Evolutionary conservation across 108 stramenopile genomes (phyloP).

Genomic region (Fistulifera pelliculosa): DNA sequence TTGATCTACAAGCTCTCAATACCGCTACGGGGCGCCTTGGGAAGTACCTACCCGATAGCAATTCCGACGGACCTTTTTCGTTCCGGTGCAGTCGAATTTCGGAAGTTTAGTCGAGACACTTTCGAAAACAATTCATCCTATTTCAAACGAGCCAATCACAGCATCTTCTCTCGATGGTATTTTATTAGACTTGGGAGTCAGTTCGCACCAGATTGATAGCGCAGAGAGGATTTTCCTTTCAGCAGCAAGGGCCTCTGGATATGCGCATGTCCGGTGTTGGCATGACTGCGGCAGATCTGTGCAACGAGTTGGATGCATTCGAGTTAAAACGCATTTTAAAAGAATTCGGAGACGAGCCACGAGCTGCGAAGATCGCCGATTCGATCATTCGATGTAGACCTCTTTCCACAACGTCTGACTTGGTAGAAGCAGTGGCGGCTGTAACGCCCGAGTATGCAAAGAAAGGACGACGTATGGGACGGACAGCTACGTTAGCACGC

Average conservation of each 20-base stretch:
- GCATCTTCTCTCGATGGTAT: constrained; percentile 70
- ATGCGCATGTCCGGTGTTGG: constrained; percentile 81
- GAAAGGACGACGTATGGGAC: constrained; percentile 55
- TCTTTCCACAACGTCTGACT: constrained; percentile 58
- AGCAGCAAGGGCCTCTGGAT: constrained; percentile 89
- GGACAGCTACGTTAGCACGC: constrained; percentile 72
- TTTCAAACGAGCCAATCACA: constrained; percentile 14
- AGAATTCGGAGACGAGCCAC: constrained; percentile 78
- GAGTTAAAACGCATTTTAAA: constrained; percentile 64
- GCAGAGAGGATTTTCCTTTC: constrained; percentile 89
- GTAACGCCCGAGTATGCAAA: constrained; percentile 70
- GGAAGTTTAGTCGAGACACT: constrained; percentile 38
- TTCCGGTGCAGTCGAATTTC: constrained; percentile 61
- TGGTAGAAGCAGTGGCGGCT: constrained; percentile 66
- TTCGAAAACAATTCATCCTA: constrained; percentile 29
- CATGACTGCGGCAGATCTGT: constrained; percentile 77
- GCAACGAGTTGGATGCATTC: constrained; percentile 78
- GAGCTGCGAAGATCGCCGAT: constrained; percentile 58
- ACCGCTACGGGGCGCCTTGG: constrained; percentile 57
- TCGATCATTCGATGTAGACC: constrained; percentile 72
- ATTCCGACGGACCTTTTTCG: constrained; percentile 39
- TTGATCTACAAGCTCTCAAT: constrained; percentile 57
- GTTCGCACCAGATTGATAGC: constrained; percentile 88
- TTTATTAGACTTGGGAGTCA: constrained; percentile 88
- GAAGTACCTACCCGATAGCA: constrained; percentile 30